These are phyloP conservation scores for Lepiota venenata DNA, from an alignment of 768 basidiomycete species.

Conservation along the genomic window DNA sequence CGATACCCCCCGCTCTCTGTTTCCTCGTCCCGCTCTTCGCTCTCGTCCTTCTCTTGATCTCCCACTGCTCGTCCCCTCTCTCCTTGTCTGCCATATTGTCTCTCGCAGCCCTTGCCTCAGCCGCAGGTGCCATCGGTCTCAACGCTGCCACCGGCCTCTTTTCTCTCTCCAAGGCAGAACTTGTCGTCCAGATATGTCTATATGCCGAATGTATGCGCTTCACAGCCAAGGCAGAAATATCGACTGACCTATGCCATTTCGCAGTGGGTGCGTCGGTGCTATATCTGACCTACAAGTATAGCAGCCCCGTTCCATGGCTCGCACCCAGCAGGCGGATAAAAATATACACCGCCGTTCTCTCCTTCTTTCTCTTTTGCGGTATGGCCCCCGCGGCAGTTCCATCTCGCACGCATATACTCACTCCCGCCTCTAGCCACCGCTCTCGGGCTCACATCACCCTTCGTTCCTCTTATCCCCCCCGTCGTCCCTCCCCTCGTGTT, in stretches of 20 bases:
- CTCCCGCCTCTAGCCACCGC: neutral
- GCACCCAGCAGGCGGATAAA: neutral
- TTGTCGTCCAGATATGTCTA: neutral
- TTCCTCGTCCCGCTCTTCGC: conserved; percentile 10
- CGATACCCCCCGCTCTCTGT: conserved; percentile 6
- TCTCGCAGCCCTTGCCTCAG: conserved; percentile 49
- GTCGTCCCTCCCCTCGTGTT: conserved; percentile 7
- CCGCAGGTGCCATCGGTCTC: conserved; percentile 7
- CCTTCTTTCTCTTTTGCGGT: conserved; percentile 6
- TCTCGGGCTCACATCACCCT: neutral
- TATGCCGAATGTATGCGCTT: conserved; percentile 3
- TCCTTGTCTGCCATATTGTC: conserved; percentile 51
- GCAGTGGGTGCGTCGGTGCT: neutral
- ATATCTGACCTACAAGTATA: neutral
- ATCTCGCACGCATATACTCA: neutral
- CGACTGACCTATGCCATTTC: neutral
- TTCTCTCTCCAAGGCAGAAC: neutral
- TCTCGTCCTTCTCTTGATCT: conserved; percentile 28
- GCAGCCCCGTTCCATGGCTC: conserved; percentile 5
- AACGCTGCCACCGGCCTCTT: neutral
- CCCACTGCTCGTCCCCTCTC: conserved; percentile 37
- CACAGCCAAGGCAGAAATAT: neutral
- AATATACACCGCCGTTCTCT: conserved; percentile 1
- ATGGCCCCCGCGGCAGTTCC: neutral
- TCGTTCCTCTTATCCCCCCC: neutral